Conservation (phyloP, 169 alveolate species). For the Plasmodium ovale region DNA sequence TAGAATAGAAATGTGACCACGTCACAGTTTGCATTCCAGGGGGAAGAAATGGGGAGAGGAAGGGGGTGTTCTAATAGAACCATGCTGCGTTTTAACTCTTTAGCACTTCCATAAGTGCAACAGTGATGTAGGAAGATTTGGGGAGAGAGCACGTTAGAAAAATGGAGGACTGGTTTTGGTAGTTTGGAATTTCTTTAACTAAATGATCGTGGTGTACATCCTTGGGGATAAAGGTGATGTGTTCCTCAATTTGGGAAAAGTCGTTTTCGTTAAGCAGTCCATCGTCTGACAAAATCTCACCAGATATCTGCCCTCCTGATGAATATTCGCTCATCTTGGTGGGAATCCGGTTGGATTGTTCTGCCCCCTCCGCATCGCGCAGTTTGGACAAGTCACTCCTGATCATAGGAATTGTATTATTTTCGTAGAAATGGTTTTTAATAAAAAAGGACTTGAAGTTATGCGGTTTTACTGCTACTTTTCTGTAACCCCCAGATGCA, state of each 20-base stretch:
- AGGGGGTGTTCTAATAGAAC: too few relatives aligned
- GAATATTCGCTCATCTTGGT: too few relatives aligned
- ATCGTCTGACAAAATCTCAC: too few relatives aligned
- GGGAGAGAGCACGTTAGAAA: conserved; percentile 79
- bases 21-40: too few relatives aligned
- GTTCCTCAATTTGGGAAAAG: background rate
- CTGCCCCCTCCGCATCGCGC: background rate
- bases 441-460: conserved; percentile 83
- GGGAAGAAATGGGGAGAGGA: too few relatives aligned
- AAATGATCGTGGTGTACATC: conserved; percentile 47
- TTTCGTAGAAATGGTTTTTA: conserved; percentile 77
- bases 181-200: conserved; percentile 60
- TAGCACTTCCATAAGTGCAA: conserved; percentile 79
- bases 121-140: conserved; percentile 82
- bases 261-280: background rate
- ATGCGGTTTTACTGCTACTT: conserved; percentile 86
- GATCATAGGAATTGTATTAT: conserved; percentile 76
- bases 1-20: too few relatives aligned
- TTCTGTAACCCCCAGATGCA: conserved; percentile 88
- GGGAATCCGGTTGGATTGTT: too few relatives aligned
- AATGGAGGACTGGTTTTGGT: conserved; percentile 47
- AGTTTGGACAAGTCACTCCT: conserved; percentile 42
- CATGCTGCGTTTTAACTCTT: conserved; percentile 18
- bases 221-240: conserved; percentile 9
- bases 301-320: too few relatives aligned